Evolutionary conservation across 2,329 filamentous ascomycete species (phyloP).

Genomic region (Alternaria hordeiaustralica): DNA sequence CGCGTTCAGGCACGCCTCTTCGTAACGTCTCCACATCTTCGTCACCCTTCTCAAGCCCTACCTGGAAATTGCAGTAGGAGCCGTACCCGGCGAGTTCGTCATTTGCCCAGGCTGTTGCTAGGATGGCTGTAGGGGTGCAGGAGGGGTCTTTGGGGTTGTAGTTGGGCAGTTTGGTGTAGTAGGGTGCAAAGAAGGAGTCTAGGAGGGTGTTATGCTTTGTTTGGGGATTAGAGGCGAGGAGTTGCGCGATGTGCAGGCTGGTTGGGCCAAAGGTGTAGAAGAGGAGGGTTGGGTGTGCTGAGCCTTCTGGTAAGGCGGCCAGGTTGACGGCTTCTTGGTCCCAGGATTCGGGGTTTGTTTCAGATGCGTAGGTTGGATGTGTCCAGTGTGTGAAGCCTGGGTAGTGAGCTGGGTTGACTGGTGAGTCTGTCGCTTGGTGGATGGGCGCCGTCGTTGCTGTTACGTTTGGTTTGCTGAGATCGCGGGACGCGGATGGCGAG

Average conservation of each 20-base stretch:
- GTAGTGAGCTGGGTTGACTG: slow-evolving; percentile 48
- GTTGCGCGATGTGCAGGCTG: slow-evolving; percentile 38
- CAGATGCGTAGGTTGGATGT: slow-evolving; percentile 68
- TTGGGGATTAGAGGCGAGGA: slow-evolving; percentile 44
- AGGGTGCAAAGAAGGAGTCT: slow-evolving; percentile 74
- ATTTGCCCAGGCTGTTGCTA: slow-evolving; percentile 78
- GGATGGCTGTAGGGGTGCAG: slow-evolving; percentile 68
- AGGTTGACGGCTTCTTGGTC: slow-evolving; percentile 80
- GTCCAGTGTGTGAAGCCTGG: slow-evolving; percentile 80
- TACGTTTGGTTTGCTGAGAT: slow-evolving; percentile 42
- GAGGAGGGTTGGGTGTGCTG: slow-evolving; percentile 79
- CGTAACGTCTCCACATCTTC: slow-evolving; percentile 70
- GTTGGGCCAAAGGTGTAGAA: slow-evolving; percentile 76
- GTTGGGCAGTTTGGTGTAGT: slow-evolving; percentile 75
- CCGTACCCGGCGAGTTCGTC: slow-evolving; percentile 83
- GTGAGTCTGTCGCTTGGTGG: slow-evolving; percentile 39
- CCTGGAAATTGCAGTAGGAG: slow-evolving; percentile 85
- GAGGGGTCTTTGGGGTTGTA: slow-evolving; percentile 62
- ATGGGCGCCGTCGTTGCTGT: slow-evolving; percentile 47
- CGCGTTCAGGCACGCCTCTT: slow-evolving; percentile 63
- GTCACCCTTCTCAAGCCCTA: slow-evolving; percentile 73
- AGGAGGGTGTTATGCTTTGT: slow-evolving; percentile 60
- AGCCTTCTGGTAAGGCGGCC: slow-evolving; percentile 64
- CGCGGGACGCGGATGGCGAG: slow-evolving; percentile 9
- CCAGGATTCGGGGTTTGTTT: slow-evolving; percentile 70